Conservation (phyloP, 352 stramenopile genomes). For the Lagenidium giganteum region DNA sequence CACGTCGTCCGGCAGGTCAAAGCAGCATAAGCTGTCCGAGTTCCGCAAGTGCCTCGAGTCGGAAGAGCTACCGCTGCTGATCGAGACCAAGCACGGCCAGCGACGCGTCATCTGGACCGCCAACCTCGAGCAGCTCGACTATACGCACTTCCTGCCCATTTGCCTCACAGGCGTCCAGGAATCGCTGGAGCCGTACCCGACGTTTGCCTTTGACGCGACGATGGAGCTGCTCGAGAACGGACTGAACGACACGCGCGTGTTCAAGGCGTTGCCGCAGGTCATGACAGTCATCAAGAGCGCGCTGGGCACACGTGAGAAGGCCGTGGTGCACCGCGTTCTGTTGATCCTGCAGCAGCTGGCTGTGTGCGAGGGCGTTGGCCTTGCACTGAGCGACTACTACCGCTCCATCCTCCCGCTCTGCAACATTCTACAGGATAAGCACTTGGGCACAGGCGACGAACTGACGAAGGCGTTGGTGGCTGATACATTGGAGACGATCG, state of each 20-base stretch:
- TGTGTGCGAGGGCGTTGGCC: slow-evolving; percentile 65
- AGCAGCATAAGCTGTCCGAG: slow-evolving; percentile 53
- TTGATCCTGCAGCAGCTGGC: slow-evolving; percentile 67
- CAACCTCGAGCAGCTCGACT: slow-evolving; percentile 54
- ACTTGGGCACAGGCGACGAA: slow-evolving; percentile 61
- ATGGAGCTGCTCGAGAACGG: slow-evolving; percentile 62
- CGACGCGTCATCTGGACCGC: slow-evolving; percentile 55
- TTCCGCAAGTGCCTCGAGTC: slow-evolving; percentile 71
- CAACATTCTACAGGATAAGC: slow-evolving; percentile 79
- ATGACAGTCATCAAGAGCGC: slow-evolving; percentile 62
- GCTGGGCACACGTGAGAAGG: slow-evolving; percentile 56
- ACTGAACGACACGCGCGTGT: slow-evolving; percentile 35
- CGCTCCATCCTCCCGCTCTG: slow-evolving; percentile 69
- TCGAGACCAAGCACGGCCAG: slow-evolving; percentile 34
- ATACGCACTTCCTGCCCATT: slow-evolving; percentile 64
- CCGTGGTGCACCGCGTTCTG: slow-evolving; percentile 60
- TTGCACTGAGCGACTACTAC: slow-evolving; percentile 63
- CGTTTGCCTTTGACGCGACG: slow-evolving; percentile 60
- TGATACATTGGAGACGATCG: slow-evolving; percentile 65
- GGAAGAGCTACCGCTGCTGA: slow-evolving; percentile 53
- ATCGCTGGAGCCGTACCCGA: slow-evolving; percentile 60
- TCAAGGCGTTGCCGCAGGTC: slow-evolving; percentile 45
- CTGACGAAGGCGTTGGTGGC: slow-evolving; percentile 50
- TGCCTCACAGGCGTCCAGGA: slow-evolving; percentile 73
- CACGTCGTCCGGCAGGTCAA: slow-evolving; percentile 44